Percentiles rank a stretch among this genome's conserved stretches.
These are phyloP conservation scores for Dioscorea cayenensis DNA, from an alignment of 116 monocot genomes.

Conservation along the genomic window DNA sequence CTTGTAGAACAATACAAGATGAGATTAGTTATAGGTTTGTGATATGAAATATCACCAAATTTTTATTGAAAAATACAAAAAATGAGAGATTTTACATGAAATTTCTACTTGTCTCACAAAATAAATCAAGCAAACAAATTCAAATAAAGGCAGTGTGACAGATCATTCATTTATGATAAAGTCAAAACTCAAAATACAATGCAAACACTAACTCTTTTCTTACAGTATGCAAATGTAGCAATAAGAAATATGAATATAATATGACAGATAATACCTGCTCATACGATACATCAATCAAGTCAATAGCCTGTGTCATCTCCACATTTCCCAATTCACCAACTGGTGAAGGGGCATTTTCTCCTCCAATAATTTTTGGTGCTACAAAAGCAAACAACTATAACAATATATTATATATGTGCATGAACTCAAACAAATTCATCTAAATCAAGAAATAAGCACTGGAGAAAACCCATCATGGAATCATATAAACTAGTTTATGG, in stretches of 20 bases:
- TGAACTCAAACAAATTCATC: background rate
- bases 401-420: background rate
- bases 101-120: too few relatives aligned
- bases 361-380: slow-evolving; percentile 97
- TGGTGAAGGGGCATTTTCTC: slow-evolving; percentile 80
- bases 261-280: slow-evolving; percentile 9
- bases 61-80: too few relatives aligned
- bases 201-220: too few relatives aligned
- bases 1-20: too few relatives aligned
- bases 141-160: too few relatives aligned
- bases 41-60: too few relatives aligned
- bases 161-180: too few relatives aligned
- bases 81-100: too few relatives aligned
- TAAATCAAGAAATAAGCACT: background rate
- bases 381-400: slow-evolving; percentile 90
- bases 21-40: too few relatives aligned
- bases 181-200: too few relatives aligned
- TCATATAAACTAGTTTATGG: background rate
- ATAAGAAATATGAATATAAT: background rate
- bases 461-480: background rate
- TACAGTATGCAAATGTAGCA: background rate
- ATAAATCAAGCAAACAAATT: too few relatives aligned
- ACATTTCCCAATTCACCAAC: slow-evolving; percentile 95
- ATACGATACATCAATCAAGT: slow-evolving; percentile 71
- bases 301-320: slow-evolving; percentile 91